Conservation (phyloP, 345 rosid genomes). For the Citrus trifoliata region DNA sequence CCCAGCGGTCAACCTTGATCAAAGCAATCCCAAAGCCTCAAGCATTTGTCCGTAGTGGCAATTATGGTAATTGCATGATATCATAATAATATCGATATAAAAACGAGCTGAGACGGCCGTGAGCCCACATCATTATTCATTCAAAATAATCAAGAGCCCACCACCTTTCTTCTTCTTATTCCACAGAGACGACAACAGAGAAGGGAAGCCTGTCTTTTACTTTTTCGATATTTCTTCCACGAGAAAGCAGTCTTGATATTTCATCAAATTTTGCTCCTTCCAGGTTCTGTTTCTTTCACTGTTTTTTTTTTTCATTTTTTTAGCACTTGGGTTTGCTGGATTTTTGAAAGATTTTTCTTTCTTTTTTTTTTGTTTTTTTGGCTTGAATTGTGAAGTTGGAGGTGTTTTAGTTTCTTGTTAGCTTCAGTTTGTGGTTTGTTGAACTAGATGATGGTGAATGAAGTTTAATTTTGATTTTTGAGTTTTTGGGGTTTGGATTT, state of each 20-base stretch:
- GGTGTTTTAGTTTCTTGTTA: constrained; percentile 12
- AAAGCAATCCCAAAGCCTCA: background rate
- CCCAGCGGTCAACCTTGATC: constrained; percentile 22
- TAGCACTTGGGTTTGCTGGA: background rate
- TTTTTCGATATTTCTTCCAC: background rate
- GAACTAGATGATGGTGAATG: constrained; percentile 20
- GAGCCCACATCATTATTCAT: background rate
- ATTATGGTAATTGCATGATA: background rate
- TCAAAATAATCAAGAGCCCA: background rate
- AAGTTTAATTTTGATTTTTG: constrained; percentile 7
- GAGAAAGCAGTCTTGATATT: background rate
- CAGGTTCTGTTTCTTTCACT: background rate
- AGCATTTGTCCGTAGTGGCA: background rate
- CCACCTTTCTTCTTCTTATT: background rate
- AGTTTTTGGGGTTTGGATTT: constrained; percentile 9
- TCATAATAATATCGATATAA: no score
- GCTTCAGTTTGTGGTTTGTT: constrained; percentile 19
- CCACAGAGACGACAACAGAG: background rate
- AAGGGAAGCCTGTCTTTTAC: background rate
- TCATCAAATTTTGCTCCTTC: background rate
- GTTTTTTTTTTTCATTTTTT: background rate
- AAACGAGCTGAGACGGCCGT: constrained; percentile 15
- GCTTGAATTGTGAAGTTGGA: constrained; percentile 13
- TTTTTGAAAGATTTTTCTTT: background rate
- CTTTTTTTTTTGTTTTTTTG: background rate